Conservation (phyloP, 257 asterid genomes). For the Orobanche coerulescens region DNA sequence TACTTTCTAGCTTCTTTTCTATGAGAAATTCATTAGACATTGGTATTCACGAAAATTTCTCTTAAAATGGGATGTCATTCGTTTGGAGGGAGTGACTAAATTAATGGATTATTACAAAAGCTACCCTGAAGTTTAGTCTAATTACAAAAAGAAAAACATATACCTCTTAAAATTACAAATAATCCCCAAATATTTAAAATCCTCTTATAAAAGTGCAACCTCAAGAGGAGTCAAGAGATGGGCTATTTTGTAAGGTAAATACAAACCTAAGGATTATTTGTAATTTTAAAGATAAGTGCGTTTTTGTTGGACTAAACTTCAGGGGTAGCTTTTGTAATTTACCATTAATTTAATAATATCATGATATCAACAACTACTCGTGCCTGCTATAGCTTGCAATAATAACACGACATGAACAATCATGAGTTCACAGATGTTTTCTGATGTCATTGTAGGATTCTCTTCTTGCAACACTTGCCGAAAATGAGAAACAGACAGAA, state of each 20-base stretch:
- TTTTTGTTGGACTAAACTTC: too few relatives aligned
- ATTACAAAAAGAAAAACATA: too few relatives aligned
- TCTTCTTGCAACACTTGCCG: conserved; percentile 73
- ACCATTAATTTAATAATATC: not conserved
- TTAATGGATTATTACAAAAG: not conserved
- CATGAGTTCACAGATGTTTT: conserved; percentile 4
- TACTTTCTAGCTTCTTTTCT: conserved; percentile 12
- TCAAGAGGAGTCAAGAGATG: too few relatives aligned
- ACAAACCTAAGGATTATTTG: too few relatives aligned
- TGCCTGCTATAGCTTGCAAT: not conserved
- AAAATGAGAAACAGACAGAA: conserved; percentile 76
- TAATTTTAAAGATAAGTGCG: too few relatives aligned
- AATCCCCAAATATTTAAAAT: too few relatives aligned
- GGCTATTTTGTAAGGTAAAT: too few relatives aligned
- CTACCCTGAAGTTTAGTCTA: too few relatives aligned
- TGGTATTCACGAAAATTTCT: conserved; percentile 1
- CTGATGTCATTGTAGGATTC: conserved; percentile 53
- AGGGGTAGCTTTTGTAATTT: too few relatives aligned
- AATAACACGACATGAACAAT: not conserved
- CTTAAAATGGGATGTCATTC: not conserved
- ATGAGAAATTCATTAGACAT: not conserved
- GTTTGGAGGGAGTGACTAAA: conserved; percentile 4
- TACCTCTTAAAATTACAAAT: too few relatives aligned
- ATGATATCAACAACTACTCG: not conserved
- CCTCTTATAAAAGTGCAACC: too few relatives aligned